Percentiles rank a stretch among this genome's conserved stretches.
These are phyloP conservation scores for Vitis amurensis DNA, from an alignment of 164 flowering plant genomes.

Conservation along the genomic window DNA sequence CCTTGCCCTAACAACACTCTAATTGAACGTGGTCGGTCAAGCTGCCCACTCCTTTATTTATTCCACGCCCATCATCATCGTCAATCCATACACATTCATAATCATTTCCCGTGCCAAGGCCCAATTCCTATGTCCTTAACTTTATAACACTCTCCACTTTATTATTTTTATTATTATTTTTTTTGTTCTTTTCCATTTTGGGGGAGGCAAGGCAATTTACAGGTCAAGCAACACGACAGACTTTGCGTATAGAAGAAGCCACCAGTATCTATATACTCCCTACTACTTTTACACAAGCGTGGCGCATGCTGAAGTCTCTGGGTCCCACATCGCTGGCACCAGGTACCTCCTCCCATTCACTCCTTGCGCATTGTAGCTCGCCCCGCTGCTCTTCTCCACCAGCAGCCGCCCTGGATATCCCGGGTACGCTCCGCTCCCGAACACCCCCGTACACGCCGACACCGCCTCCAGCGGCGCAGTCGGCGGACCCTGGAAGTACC, in stretches of 20 bases:
- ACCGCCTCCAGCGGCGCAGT: conserved; percentile 78
- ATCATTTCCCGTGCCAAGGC: too few relatives aligned
- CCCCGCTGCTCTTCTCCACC: conserved; percentile 58
- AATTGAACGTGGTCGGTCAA: too few relatives aligned
- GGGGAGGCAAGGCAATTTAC: conserved; percentile 8
- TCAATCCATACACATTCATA: too few relatives aligned
- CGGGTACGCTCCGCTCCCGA: conserved; percentile 75
- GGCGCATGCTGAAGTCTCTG: conserved; percentile 49
- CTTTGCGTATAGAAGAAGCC: neutral
- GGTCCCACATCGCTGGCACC: conserved; percentile 91
- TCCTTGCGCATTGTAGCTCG: conserved; percentile 81
- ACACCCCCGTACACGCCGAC: conserved; percentile 73
- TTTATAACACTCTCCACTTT: too few relatives aligned
- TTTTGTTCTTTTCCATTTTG: neutral
- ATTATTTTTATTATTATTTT: too few relatives aligned
- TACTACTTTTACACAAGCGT: conserved; percentile 43
- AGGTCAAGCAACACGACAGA: conserved; percentile 12
- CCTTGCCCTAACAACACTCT: too few relatives aligned
- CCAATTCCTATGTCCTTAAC: too few relatives aligned
- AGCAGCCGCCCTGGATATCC: conserved; percentile 69
- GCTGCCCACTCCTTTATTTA: too few relatives aligned
- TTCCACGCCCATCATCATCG: too few relatives aligned
- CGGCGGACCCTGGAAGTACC: conserved; percentile 72
- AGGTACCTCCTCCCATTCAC: conserved; percentile 59
- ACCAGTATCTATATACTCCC: neutral